Evolutionary conservation across 228 moss, liverwort and hornwort genomes (phyloP).

Genomic region (Sphagnum fallax): DNA sequence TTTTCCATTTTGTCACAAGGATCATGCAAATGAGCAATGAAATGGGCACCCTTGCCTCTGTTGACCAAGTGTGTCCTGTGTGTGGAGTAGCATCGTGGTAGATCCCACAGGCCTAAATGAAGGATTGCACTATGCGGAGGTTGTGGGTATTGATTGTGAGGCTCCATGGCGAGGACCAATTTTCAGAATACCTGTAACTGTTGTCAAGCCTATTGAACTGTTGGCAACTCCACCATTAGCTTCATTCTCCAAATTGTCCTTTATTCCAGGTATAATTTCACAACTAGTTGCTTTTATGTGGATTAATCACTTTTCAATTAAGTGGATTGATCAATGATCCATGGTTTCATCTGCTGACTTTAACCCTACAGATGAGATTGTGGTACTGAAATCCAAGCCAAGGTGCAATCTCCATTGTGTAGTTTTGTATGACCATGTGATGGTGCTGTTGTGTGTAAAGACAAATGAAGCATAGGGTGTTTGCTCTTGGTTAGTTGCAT

Average conservation of each 20-base stretch:
- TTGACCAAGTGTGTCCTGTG: neutral
- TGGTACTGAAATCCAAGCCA: no score
- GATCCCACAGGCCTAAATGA: conserved; percentile 77
- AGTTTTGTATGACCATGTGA: no score
- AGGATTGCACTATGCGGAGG: conserved; percentile 84
- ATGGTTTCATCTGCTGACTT: no score
- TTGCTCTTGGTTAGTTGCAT: no score
- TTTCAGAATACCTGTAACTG: conserved; percentile 82
- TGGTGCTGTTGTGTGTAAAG: no score
- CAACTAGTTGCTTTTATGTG: neutral
- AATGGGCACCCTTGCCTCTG: neutral
- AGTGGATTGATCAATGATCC: no score
- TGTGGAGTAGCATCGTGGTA: conserved; percentile 67
- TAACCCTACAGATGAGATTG: no score
- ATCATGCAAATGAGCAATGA: neutral
- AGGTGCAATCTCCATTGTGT: no score
- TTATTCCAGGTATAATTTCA: conserved; percentile 59
- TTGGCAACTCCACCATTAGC: conserved; percentile 43
- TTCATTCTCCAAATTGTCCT: conserved; percentile 69
- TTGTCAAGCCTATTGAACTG: conserved; percentile 76
- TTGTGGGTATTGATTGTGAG: conserved; percentile 67
- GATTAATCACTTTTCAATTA: neutral
- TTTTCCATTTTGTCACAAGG: neutral
- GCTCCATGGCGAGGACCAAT: conserved; percentile 92
- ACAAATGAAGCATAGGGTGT: no score